Conservation (phyloP, 495 filamentous ascomycete genomes). For the Xylaria telfairii region DNA sequence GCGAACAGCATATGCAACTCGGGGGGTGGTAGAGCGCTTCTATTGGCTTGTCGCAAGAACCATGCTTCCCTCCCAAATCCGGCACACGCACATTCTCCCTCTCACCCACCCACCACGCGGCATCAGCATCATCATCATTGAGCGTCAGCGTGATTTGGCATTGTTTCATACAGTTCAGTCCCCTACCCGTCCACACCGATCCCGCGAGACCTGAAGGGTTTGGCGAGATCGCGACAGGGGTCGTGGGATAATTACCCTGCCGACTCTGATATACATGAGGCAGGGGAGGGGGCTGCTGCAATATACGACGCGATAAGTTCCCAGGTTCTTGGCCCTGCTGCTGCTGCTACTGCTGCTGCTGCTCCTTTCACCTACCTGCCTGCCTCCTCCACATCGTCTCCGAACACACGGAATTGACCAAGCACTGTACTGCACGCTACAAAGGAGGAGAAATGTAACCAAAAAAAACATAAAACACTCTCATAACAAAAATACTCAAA, state of each 20-base stretch:
- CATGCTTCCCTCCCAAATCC: neutral
- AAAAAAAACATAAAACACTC: neutral
- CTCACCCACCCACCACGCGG: neutral
- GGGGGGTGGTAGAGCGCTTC: neutral
- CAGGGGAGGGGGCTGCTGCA: neutral
- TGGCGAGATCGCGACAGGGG: slow-evolving; percentile 9
- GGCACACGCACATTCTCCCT: too few relatives aligned
- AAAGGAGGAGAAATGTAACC: too few relatives aligned
- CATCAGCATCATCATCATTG: neutral
- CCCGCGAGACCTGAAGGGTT: neutral
- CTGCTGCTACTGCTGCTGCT: neutral
- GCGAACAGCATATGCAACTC: neutral
- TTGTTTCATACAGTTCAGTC: neutral
- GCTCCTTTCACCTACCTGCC: too few relatives aligned
- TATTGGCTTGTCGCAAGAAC: neutral
- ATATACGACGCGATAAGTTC: slow-evolving; percentile 15
- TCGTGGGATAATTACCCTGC: neutral
- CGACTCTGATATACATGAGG: slow-evolving; percentile 4
- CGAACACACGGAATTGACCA: neutral
- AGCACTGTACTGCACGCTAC: neutral
- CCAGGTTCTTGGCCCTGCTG: neutral
- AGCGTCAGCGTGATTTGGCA: slow-evolving; percentile 1
- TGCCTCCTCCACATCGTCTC: neutral
- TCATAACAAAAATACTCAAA: neutral
- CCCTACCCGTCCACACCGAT: neutral